phyloP scores from a whole-genome alignment of 2,329 filamentous ascomycete genomes.

The Aspergillus thermomutatus region DNA sequence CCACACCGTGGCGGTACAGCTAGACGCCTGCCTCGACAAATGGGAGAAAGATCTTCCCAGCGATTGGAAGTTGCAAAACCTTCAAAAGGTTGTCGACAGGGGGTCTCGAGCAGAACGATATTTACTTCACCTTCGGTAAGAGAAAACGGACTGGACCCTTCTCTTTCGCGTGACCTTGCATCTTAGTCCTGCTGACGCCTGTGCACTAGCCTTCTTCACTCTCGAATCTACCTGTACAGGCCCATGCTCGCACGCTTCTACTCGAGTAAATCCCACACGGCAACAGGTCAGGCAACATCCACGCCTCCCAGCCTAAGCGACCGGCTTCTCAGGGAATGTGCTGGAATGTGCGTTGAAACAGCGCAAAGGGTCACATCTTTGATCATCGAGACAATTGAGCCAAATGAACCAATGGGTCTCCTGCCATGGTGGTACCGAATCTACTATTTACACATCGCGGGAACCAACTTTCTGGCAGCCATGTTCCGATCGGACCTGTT shows the following conservation, averaged over 20 bases:
- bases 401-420: slow-evolving; percentile 12
- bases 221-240: slow-evolving; percentile 15
- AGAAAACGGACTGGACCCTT: not conserved
- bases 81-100: slow-evolving; percentile 6
- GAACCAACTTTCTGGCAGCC: slow-evolving; percentile 14
- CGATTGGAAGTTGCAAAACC: slow-evolving; percentile 7
- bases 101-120: slow-evolving; percentile 8
- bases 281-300: not conserved
- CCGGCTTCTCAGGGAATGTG: slow-evolving; percentile 15
- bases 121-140: slow-evolving; percentile 15
- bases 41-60: slow-evolving; percentile 14
- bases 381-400: slow-evolving; percentile 10
- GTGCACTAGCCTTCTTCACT: slow-evolving; percentile 11
- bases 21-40: slow-evolving; percentile 15
- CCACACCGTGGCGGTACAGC: slow-evolving; percentile 10
- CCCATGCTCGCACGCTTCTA: slow-evolving; percentile 17
- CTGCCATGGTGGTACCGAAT: slow-evolving; percentile 20
- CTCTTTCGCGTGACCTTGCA: not conserved
- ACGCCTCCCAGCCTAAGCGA: slow-evolving; percentile 7
- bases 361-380: slow-evolving; percentile 12
- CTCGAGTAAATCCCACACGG: slow-evolving; percentile 3
- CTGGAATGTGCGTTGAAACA: slow-evolving; percentile 14
- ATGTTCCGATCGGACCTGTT: slow-evolving; percentile 25
- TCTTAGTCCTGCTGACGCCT: not conserved
- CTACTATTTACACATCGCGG: slow-evolving; percentile 20